These are phyloP conservation scores for Fusarium illudens DNA, from an alignment of 2,329 filamentous ascomycete species.

Conservation along the genomic window DNA sequence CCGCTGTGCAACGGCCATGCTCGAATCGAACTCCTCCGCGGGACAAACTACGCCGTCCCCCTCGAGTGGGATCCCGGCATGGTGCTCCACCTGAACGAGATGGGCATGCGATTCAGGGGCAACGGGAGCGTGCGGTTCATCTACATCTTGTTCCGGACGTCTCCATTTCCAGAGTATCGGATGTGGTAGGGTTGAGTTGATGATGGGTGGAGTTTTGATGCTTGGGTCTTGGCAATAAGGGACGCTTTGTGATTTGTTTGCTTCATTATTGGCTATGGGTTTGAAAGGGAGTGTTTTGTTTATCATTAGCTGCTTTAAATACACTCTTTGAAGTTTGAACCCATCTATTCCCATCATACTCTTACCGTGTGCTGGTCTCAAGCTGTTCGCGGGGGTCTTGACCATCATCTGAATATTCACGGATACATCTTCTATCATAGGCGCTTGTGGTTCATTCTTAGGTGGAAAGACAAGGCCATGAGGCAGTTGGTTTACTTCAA, in stretches of 20 bases:
- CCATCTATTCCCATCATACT: not conserved
- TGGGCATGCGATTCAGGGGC: constrained; percentile 24
- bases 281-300: not conserved
- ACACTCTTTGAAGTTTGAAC: not conserved
- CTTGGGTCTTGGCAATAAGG: not conserved
- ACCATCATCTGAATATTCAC: too few relatives aligned
- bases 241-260: not conserved
- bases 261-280: not conserved
- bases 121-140: constrained; percentile 33
- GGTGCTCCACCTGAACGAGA: constrained; percentile 30
- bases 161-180: too few relatives aligned
- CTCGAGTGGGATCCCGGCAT: constrained; percentile 25
- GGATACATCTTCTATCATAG: too few relatives aligned
- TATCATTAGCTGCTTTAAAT: not conserved
- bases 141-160: constrained; percentile 28
- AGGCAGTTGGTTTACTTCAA: too few relatives aligned
- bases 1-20: constrained; percentile 20
- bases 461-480: too few relatives aligned
- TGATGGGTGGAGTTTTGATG: too few relatives aligned
- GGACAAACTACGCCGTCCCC: constrained; percentile 5
- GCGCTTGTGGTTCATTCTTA: too few relatives aligned
- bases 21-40: constrained; percentile 22
- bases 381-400: too few relatives aligned
- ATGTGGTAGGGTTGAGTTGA: not conserved
- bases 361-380: not conserved